A percentile compares a stretch with the other conserved stretches of the same genome.
Evolutionary conservation across 495 filamentous ascomycete species (phyloP).

Genomic region (Collariella sp.): DNA sequence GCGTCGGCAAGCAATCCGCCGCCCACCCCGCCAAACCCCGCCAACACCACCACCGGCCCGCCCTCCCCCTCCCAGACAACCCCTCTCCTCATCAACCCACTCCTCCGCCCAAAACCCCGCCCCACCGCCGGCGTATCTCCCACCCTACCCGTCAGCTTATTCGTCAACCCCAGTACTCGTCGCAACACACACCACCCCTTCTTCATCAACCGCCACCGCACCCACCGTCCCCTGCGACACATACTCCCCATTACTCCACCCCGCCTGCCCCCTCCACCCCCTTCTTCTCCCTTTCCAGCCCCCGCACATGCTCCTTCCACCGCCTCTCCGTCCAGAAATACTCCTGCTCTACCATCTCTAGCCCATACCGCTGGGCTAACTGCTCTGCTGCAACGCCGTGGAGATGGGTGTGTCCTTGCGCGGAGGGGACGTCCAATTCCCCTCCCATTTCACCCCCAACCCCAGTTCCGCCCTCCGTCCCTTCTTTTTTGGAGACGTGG

Average conservation of each 20-base stretch:
- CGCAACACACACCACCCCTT: conserved; percentile 66
- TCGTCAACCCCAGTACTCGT: conserved; percentile 86
- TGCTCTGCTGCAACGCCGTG: conserved; percentile 56
- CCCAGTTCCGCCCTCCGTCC: not conserved
- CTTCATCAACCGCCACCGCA: conserved; percentile 64
- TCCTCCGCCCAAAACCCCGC: conserved; percentile 89
- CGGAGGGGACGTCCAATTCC: conserved; percentile 32
- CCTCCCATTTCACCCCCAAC: not conserved
- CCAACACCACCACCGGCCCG: conserved; percentile 33
- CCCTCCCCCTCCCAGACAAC: not conserved
- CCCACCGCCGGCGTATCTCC: conserved; percentile 79
- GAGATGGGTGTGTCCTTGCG: conserved; percentile 62
- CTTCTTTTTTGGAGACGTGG: not conserved
- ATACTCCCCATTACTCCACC: conserved; percentile 49
- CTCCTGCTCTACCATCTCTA: conserved; percentile 54
- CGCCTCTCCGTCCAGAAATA: conserved; percentile 74
- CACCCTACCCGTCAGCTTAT: conserved; percentile 76
- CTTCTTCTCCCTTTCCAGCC: conserved; percentile 46
- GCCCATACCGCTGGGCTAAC: conserved; percentile 56
- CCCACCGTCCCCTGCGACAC: conserved; percentile 79
- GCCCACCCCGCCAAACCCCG: conserved; percentile 34
- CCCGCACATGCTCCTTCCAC: conserved; percentile 75
- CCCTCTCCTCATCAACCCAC: conserved; percentile 45
- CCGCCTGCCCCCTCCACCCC: conserved; percentile 25
- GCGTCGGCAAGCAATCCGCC: conserved; percentile 46